Evolutionary conservation across 352 stramenopile genomes (phyloP).

Genomic region (Globisporangium camurandrum): DNA sequence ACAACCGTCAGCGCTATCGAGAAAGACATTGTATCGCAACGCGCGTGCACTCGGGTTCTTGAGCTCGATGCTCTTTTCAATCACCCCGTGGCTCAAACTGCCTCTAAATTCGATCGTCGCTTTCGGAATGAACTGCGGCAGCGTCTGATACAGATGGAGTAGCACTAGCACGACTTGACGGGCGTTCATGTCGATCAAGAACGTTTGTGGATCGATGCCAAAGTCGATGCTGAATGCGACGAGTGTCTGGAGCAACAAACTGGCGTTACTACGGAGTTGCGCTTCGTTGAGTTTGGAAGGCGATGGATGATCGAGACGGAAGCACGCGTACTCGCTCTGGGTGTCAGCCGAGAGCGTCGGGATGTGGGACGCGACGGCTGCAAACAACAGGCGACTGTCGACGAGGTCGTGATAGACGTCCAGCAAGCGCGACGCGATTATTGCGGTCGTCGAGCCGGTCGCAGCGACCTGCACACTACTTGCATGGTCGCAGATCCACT

Average conservation of each 20-base stretch:
- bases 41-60: slow-evolving; percentile 82
- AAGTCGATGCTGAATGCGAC: slow-evolving; percentile 72
- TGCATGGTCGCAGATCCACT: slow-evolving; percentile 86
- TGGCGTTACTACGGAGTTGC: slow-evolving; percentile 53
- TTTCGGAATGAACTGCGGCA: slow-evolving; percentile 91
- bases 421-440: slow-evolving; percentile 23
- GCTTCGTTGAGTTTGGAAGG: slow-evolving; percentile 4
- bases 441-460: neutral
- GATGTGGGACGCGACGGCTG: slow-evolving; percentile 84
- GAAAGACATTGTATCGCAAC: slow-evolving; percentile 85
- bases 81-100: slow-evolving; percentile 69
- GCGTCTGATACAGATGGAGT: slow-evolving; percentile 86
- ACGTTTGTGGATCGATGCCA: slow-evolving; percentile 40
- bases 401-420: slow-evolving; percentile 56
- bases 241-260: slow-evolving; percentile 52
- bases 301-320: slow-evolving; percentile 22
- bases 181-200: slow-evolving; percentile 49
- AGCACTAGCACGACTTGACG: slow-evolving; percentile 81
- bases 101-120: slow-evolving; percentile 91
- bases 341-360: slow-evolving; percentile 65
- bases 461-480: neutral
- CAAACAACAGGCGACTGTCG: slow-evolving; percentile 77
- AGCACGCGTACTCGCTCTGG: slow-evolving; percentile 64
- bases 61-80: slow-evolving; percentile 92
- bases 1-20: slow-evolving; percentile 57